phyloP scores from a whole-genome alignment of 2,329 filamentous ascomycete genomes.

The Waltergamsia citrina region DNA sequence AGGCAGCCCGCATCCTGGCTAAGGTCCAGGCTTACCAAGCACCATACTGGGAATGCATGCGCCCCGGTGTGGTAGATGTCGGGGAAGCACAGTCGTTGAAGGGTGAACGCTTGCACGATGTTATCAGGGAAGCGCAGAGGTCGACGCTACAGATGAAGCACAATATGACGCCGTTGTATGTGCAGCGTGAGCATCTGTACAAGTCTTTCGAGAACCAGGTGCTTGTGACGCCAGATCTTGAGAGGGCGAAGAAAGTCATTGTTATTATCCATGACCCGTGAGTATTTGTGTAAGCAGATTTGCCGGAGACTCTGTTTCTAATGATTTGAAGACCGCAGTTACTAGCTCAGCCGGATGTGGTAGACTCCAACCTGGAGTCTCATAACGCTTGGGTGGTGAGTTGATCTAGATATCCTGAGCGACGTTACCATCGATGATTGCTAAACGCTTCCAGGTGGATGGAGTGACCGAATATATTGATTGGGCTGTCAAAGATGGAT shows the following conservation, averaged over 20 bases:
- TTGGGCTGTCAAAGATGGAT: constrained; percentile 69
- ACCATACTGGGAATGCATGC: constrained; percentile 82
- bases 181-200: constrained; percentile 64
- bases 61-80: constrained; percentile 52
- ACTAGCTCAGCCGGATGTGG: constrained; percentile 53
- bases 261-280: constrained; percentile 88
- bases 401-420: constrained; percentile 6
- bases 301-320: constrained; percentile 2
- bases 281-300: constrained; percentile 21
- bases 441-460: constrained; percentile 61
- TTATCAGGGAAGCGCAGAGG: constrained; percentile 70
- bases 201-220: constrained; percentile 82
- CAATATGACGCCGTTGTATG: constrained; percentile 70
- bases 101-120: constrained; percentile 63
- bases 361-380: constrained; percentile 65
- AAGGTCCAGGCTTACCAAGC: constrained; percentile 52
- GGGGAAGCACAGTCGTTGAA: constrained; percentile 40
- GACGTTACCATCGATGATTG: constrained; percentile 5
- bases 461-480: constrained; percentile 70
- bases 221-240: constrained; percentile 65
- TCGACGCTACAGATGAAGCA: constrained; percentile 61
- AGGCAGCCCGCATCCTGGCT: constrained; percentile 45
- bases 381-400: constrained; percentile 86
- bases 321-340: constrained; percentile 50
- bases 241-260: constrained; percentile 57